Evolutionary conservation across 2,329 filamentous ascomycete genomes (phyloP), one percentile per base, ranked within the genome.

Genomic region (Hypoxylon sp.): DNA sequence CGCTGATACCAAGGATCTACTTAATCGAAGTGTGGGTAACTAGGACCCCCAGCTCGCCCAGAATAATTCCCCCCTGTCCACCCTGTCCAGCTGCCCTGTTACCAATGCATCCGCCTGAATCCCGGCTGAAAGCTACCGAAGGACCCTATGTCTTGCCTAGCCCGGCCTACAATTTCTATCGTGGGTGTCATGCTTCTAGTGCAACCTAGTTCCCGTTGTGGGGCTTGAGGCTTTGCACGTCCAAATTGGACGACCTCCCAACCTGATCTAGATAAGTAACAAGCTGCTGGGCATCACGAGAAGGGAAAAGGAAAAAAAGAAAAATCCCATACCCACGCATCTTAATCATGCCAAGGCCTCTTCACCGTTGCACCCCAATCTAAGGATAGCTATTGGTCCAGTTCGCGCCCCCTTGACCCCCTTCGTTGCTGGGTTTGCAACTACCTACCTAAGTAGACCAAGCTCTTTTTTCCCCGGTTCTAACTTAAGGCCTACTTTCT

Each of bases 131-230:
- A 58, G 50, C 25, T 67, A 49, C 67, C 60, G 63, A 59, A 63
- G 46, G 14, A 50, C 59, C 55, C 48, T 60, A 46, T 25, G 34
- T 60, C 48, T 28, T 59, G 59, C 59, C 51, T 59, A 34, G 59
- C 51, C 51, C 57, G 41, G 60, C 21, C 63, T 60, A 49, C 58
- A 36, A 51, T 41, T 63, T 43, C 59, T 63, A 67, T 64, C 63
- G 55, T 53, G 30, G 51, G 67, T 69, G 62, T 66, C 57, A 65
- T 72, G 49, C 65, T 63, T 69, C 55, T 70, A 70, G 70, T 65
- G 63, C 63, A 70, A 62, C 64, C 66, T 72, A 72, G 70, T 52
- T 71, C 70, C 70, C 70, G 70, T 67, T 71, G 70, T 72, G 70
- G 70, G 65, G 70, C 70, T 5, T 72, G 67, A 68, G 68, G 70